Evolutionary conservation across 2,329 filamentous ascomycete genomes (phyloP).

Genomic region (Dichotomopilus funicola): DNA sequence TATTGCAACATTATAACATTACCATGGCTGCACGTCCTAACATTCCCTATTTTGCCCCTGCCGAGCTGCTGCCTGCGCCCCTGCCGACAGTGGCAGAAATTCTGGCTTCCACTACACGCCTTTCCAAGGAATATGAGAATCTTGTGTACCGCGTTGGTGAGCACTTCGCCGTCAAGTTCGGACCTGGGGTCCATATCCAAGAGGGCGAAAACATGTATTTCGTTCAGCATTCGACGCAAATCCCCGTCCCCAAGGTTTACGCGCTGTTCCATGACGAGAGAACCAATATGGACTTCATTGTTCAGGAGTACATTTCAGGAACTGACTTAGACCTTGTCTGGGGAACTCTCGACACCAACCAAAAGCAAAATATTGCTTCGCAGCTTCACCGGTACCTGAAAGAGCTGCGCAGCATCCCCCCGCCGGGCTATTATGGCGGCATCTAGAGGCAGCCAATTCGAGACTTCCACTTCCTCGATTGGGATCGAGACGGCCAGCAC

Average conservation of each 20-base stretch:
- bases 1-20: too few relatives aligned
- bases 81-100: constrained; percentile 1
- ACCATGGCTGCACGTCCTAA: too few relatives aligned
- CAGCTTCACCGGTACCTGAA: neutral
- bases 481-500: neutral
- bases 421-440: constrained; percentile 3
- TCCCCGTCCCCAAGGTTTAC: constrained; percentile 6
- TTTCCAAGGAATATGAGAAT: neutral
- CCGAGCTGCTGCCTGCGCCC: neutral
- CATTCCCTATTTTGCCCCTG: too few relatives aligned
- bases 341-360: neutral
- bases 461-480: neutral
- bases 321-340: neutral
- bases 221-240: neutral
- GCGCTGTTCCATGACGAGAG: neutral
- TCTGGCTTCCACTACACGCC: neutral
- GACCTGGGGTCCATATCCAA: neutral
- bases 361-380: neutral
- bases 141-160: neutral
- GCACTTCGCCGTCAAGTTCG: neutral
- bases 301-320: constrained; percentile 4
- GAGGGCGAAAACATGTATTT: constrained; percentile 6
- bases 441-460: neutral
- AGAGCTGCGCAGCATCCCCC: constrained; percentile 3
- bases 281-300: neutral